Conservation (phyloP, 2,329 filamentous ascomycete species). For the Lachnellula hyalina region DNA sequence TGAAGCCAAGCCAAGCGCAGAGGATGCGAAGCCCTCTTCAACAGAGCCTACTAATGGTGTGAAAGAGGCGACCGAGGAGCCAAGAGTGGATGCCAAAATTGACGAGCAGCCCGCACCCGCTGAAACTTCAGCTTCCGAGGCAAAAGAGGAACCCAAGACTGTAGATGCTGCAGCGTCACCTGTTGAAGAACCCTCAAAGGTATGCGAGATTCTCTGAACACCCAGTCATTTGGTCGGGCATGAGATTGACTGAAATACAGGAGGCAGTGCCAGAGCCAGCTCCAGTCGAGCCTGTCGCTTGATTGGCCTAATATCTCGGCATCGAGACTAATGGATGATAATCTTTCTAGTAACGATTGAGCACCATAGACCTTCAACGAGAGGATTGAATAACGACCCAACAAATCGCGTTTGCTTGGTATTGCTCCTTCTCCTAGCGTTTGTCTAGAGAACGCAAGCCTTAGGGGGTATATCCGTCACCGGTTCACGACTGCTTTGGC, state of each 20-base stretch:
- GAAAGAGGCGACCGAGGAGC: conserved; percentile 29
- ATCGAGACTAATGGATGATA: neutral
- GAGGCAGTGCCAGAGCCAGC: conserved; percentile 14
- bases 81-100: conserved; percentile 26
- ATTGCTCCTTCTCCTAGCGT: neutral
- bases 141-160: conserved; percentile 32
- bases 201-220: conserved; percentile 4
- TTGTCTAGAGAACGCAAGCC: neutral
- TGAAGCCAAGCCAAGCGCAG: conserved; percentile 36
- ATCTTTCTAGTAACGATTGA: conserved; percentile 1
- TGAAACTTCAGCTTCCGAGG: conserved; percentile 23
- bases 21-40: conserved; percentile 23
- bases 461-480: conserved; percentile 1
- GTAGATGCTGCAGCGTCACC: conserved; percentile 2
- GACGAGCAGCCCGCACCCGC: conserved; percentile 37
- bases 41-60: conserved; percentile 28
- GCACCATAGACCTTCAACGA: conserved; percentile 8
- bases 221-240: neutral
- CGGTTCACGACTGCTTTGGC: conserved; percentile 16
- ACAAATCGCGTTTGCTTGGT: neutral
- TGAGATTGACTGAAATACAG: conserved; percentile 12
- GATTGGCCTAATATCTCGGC: conserved; percentile 2
- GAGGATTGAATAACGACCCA: conserved; percentile 13
- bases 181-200: conserved; percentile 20
- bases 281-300: conserved; percentile 21